phyloP scores from a whole-genome alignment of 2,329 filamentous ascomycete species.

The Thelonectria rubi region DNA sequence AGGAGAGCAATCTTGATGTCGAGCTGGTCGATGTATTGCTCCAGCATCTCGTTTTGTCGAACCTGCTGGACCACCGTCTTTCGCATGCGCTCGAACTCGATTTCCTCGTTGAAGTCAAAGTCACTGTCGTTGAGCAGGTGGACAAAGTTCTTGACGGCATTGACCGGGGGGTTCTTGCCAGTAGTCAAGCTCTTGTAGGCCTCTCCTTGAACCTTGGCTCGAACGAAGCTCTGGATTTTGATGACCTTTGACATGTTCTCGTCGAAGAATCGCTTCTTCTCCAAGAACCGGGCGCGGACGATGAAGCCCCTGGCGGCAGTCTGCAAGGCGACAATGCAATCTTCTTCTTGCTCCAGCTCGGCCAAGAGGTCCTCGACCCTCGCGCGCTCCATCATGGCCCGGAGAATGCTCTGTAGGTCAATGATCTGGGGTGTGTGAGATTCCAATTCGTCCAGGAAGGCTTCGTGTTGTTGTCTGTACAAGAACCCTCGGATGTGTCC shows the following conservation, averaged over 20 bases:
- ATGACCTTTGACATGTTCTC: slow-evolving; percentile 99
- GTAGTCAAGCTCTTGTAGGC: slow-evolving; percentile 97
- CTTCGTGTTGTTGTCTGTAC: slow-evolving; percentile 66
- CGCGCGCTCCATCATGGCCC: slow-evolving; percentile 81
- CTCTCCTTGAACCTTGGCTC: slow-evolving; percentile 94
- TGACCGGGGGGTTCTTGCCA: slow-evolving; percentile 95
- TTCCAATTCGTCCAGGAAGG: slow-evolving; percentile 74
- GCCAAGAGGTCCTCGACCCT: slow-evolving; percentile 77
- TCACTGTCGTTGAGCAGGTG: slow-evolving; percentile 98
- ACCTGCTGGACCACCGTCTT: slow-evolving; percentile 98
- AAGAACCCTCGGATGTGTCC: slow-evolving; percentile 72
- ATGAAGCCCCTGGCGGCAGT: slow-evolving; percentile 76
- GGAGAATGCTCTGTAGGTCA: slow-evolving; percentile 76
- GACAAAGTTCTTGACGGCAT: slow-evolving; percentile 97
- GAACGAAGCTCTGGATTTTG: slow-evolving; percentile 97
- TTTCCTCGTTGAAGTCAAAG: slow-evolving; percentile 98
- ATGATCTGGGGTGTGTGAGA: slow-evolving; percentile 73
- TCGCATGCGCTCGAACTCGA: slow-evolving; percentile 93
- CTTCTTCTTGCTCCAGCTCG: slow-evolving; percentile 84
- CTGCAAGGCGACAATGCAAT: slow-evolving; percentile 78
- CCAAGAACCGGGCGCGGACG: slow-evolving; percentile 77
- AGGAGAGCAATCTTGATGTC: slow-evolving; percentile 98
- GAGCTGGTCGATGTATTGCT: slow-evolving; percentile 97
- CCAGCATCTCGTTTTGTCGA: slow-evolving; percentile 93
- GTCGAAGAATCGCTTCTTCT: slow-evolving; percentile 88